phyloP scores from a whole-genome alignment of 805 yeast species.

The Wickerhamomyces subpelliculosus region DNA sequence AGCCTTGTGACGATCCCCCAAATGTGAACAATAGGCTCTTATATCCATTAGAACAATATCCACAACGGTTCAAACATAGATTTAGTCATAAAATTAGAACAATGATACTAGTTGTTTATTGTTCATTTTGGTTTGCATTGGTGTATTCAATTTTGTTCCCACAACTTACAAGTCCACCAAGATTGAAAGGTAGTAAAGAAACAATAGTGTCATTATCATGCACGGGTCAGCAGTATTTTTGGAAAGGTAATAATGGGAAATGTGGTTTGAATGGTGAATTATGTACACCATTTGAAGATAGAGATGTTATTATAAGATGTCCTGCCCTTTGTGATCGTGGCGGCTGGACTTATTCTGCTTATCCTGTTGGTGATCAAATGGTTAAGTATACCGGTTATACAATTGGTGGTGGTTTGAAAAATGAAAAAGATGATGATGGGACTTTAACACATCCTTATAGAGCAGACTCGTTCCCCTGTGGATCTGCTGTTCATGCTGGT shows the following conservation, averaged over 20 bases:
- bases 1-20: conserved; percentile 43
- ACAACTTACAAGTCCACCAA: conserved; percentile 37
- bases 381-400: conserved; percentile 66
- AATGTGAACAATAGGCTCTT: conserved; percentile 23
- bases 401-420: conserved; percentile 65
- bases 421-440: conserved; percentile 9
- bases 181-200: conserved; percentile 18
- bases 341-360: conserved; percentile 66
- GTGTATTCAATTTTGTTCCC: conserved; percentile 35
- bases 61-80: conserved; percentile 27
- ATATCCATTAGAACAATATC: conserved; percentile 38
- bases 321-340: conserved; percentile 83
- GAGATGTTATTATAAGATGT: conserved; percentile 58
- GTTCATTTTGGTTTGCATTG: conserved; percentile 39
- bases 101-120: conserved; percentile 30
- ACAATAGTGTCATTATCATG: conserved; percentile 42
- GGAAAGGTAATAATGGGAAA: conserved; percentile 69
- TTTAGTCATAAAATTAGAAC: conserved; percentile 24
- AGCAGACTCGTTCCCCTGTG: conserved; percentile 86
- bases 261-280: conserved; percentile 70
- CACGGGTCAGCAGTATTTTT: conserved; percentile 37
- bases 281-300: conserved; percentile 42
- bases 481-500: conserved; percentile 86
- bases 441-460: conserved; percentile 59
- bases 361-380: conserved; percentile 64